These are phyloP conservation scores for Firmiana major DNA, from an alignment of 345 rosid species.

Conservation along the genomic window DNA sequence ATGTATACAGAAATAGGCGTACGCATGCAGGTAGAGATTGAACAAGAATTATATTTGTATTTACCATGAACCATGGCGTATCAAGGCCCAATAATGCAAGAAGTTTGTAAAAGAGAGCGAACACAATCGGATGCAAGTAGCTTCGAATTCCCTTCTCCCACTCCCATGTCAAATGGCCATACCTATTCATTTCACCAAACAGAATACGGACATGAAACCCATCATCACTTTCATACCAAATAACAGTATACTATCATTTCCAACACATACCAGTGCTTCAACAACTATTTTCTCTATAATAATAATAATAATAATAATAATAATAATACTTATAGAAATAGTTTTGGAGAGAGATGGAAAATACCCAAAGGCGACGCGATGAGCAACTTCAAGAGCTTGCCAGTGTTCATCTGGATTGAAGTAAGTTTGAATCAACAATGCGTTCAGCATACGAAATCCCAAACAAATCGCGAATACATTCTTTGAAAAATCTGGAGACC, in stretches of 20 bases:
- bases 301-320: not conserved
- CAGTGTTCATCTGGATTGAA: constrained; percentile 96
- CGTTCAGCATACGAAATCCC: constrained; percentile 51
- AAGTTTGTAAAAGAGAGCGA: constrained; percentile 61
- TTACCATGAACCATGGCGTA: constrained; percentile 74
- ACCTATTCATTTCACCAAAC: constrained; percentile 37
- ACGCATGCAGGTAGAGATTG: not conserved
- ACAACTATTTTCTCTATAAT: not conserved
- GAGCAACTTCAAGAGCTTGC: constrained; percentile 92
- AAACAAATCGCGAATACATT: constrained; percentile 51
- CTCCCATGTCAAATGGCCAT: constrained; percentile 96
- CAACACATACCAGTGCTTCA: not conserved
- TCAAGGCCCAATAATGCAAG: constrained; percentile 63
- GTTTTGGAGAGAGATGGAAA: not conserved
- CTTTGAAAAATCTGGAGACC: constrained; percentile 22
- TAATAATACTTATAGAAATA: not conserved
- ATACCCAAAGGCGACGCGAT: constrained; percentile 72
- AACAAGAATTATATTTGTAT: not conserved
- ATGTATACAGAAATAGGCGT: not conserved
- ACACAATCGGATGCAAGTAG: constrained; percentile 87
- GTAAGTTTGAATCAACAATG: constrained; percentile 72
- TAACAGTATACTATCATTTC: not conserved
- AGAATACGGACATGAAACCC: not conserved
- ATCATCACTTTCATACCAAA: not conserved
- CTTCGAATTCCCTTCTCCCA: constrained; percentile 87